Base-by-base conservation (phyloP, 768 basidiomycete genomes). In the Boletus sp. region DNA sequence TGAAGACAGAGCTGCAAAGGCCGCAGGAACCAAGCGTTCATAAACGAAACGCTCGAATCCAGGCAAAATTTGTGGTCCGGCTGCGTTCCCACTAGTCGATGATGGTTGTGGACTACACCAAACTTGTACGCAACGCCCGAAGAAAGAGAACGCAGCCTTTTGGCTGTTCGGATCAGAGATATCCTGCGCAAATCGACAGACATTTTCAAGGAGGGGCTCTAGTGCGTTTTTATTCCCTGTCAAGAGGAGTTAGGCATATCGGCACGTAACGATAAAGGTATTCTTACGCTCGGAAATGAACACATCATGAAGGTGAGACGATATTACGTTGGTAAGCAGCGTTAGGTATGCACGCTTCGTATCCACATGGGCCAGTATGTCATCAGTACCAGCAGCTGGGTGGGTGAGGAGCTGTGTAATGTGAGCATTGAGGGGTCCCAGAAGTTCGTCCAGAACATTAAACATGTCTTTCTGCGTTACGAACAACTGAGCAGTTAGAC, bases 1-100 rank as follows among this genome's bases (percentile, higher is more conserved):
- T 9, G 80, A 77, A 11, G 90, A 86, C 1, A 93, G 83, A 5
- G 98, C 83, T 8, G 85, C 80, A 71, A 99, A 97, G 24, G 87
- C 88, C 3, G 84, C 76, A 11, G 93, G 91, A 50, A 98, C 77
- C 35, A 96, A 73, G 12, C 86, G 83, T 59, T 94, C 89, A 65
- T 98, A 98, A 32, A 96, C 82, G 69, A 95, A 95, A 14, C 84
- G 82, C 63, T 98, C 94, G 63, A 97, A 98, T 1, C 96, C 95
- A 11, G 94, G 93, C 44, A 98, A 73, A 11, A 78, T 75, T 28
- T 64, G 65, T 35, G 64, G 68, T 37, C 51, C 57, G 15, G 59
- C 59, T 15, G 76, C 76, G 49, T 77, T 76, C 20, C 78, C 71
- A 3, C 65, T 60, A 3, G 67, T 45, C 24, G 67, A 50, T 29